Evolutionary conservation across 1,284 basidiomycete genomes (phyloP).

Genomic region (Cryptococcus hybrid): DNA sequence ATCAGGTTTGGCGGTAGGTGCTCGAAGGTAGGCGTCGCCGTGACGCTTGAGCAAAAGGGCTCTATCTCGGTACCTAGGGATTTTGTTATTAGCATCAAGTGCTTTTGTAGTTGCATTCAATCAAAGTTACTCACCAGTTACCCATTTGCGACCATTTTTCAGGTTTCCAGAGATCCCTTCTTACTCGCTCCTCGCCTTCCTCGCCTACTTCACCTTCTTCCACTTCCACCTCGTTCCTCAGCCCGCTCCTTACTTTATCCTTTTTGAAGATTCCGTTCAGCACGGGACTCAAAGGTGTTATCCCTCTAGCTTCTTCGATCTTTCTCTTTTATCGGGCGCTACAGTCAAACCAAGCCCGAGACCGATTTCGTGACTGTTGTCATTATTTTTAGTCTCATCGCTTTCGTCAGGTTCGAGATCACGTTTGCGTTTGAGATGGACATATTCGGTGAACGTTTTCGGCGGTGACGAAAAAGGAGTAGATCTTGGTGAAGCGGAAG

Average conservation of each 20-base stretch:
- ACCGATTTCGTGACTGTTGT: slow-evolving; percentile 8
- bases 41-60: slow-evolving; percentile 38
- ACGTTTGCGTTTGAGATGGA: slow-evolving; percentile 5
- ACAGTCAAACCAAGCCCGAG: slow-evolving; percentile 25
- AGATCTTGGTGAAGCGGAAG: slow-evolving; percentile 14
- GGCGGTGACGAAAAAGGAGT: slow-evolving; percentile 16
- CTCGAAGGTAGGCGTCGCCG: slow-evolving; percentile 36
- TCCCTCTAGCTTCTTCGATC: background rate
- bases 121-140: slow-evolving; percentile 12
- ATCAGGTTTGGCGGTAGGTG: slow-evolving; percentile 22
- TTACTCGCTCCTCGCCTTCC: background rate
- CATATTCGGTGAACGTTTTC: slow-evolving; percentile 18
- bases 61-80: slow-evolving; percentile 21
- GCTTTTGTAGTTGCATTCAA: background rate
- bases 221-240: slow-evolving; percentile 4
- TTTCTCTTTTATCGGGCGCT: slow-evolving; percentile 5
- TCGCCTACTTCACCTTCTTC: slow-evolving; percentile 3
- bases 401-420: slow-evolving; percentile 12
- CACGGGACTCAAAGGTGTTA: background rate
- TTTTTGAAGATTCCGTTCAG: background rate
- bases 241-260: background rate
- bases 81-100: background rate
- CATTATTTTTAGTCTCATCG: slow-evolving; percentile 6
- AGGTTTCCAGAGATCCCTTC: slow-evolving; percentile 18
- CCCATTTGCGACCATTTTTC: slow-evolving; percentile 18